These are phyloP conservation scores for Hortiboletus flavorubellus DNA, from an alignment of 768 basidiomycete species.

Conservation along the genomic window DNA sequence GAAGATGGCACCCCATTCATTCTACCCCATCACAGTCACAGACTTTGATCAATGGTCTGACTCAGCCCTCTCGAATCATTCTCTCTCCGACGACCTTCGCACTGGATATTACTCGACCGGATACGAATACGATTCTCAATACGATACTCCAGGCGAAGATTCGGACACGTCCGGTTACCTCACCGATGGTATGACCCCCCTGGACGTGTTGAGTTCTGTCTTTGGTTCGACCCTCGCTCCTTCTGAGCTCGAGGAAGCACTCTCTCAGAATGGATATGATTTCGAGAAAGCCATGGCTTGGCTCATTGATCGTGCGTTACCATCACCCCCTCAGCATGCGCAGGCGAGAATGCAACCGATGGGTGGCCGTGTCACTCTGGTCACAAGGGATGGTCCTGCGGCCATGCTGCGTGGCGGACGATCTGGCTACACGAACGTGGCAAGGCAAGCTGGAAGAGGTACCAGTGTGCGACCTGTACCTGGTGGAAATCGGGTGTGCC, in stretches of 20 bases:
- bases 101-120: slow-evolving; percentile 28
- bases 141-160: slow-evolving; percentile 37
- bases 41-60: slow-evolving; percentile 63
- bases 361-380: slow-evolving; percentile 65
- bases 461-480: slow-evolving; percentile 35
- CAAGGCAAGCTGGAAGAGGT: slow-evolving; percentile 20
- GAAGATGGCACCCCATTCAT: slow-evolving; percentile 44
- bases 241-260: slow-evolving; percentile 90
- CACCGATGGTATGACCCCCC: slow-evolving; percentile 94
- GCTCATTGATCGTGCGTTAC: slow-evolving; percentile 74
- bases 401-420: slow-evolving; percentile 41
- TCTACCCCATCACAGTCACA: slow-evolving; percentile 59
- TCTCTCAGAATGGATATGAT: slow-evolving; percentile 84
- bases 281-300: slow-evolving; percentile 96
- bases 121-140: slow-evolving; percentile 33
- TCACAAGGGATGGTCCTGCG: slow-evolving; percentile 51
- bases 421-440: slow-evolving; percentile 31
- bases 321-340: slow-evolving; percentile 38
- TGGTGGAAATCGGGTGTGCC: slow-evolving; percentile 74
- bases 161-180: slow-evolving; percentile 57
- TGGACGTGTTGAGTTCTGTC: slow-evolving; percentile 92
- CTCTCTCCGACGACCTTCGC: slow-evolving; percentile 46
- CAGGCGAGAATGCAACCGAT: slow-evolving; percentile 53
- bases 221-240: slow-evolving; percentile 90
- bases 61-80: slow-evolving; percentile 50